Evolutionary conservation across 352 stramenopile species (phyloP).

Genomic region (Phytophthora europaea): DNA sequence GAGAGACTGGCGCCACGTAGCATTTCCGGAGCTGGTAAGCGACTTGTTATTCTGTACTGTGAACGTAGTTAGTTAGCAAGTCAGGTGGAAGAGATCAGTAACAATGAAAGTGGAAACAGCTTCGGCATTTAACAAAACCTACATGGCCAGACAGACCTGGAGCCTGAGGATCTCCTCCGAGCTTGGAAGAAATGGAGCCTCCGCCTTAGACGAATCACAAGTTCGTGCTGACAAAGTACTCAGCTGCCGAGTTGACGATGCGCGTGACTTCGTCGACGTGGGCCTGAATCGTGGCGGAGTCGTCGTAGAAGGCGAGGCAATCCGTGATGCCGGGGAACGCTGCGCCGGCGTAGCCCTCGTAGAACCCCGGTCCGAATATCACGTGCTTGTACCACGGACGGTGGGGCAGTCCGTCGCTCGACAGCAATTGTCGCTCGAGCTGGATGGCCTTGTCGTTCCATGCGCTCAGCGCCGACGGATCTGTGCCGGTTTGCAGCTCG

Average conservation of each 20-base stretch:
- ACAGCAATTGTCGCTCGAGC: slow-evolving; percentile 49
- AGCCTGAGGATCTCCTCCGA: too few species aligned
- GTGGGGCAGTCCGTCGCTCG: slow-evolving; percentile 39
- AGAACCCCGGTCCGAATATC: slow-evolving; percentile 28
- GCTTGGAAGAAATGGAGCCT: too few species aligned
- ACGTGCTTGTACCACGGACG: slow-evolving; percentile 53
- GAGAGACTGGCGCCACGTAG: background rate
- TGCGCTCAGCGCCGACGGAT: background rate
- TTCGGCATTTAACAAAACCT: background rate
- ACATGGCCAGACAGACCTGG: background rate
- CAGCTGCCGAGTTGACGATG: slow-evolving; percentile 31
- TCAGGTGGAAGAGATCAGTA: too few species aligned
- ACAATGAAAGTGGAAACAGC: too few species aligned
- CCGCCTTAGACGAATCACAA: background rate
- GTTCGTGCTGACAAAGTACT: slow-evolving; percentile 10
- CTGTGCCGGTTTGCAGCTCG: background rate
- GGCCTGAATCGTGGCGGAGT: slow-evolving; percentile 34
- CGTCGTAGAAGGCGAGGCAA: slow-evolving; percentile 44
- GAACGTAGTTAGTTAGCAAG: too few species aligned
- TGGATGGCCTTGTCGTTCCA: slow-evolving; percentile 17
- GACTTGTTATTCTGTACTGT: too few species aligned
- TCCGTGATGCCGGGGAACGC: slow-evolving; percentile 56
- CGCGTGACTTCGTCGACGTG: slow-evolving; percentile 47
- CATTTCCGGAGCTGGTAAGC: background rate
- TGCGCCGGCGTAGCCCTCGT: slow-evolving; percentile 33